These are phyloP conservation scores for Yarrowia sp. DNA, from an alignment of 805 yeast genomes.

Conservation along the genomic window DNA sequence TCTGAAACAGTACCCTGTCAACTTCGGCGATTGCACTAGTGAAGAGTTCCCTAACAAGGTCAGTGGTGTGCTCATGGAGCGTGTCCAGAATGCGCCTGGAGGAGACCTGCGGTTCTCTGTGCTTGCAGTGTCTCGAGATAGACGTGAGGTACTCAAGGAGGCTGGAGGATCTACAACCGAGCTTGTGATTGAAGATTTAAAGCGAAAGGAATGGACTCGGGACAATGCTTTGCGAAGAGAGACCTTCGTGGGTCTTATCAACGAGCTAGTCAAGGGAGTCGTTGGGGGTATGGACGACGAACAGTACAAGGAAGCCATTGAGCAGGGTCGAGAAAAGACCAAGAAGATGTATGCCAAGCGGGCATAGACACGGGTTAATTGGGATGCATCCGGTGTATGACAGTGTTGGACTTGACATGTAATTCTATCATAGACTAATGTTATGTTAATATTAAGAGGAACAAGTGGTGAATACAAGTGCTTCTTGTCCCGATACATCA, in stretches of 20 bases:
- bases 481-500: too few relatives aligned
- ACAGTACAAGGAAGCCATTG: conserved; percentile 28
- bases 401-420: not conserved
- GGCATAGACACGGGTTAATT: not conserved
- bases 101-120: conserved; percentile 56
- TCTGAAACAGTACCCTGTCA: conserved; percentile 52
- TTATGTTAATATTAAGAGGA: not conserved
- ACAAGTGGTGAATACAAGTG: too few relatives aligned
- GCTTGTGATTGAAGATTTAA: conserved; percentile 43
- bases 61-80: conserved; percentile 45
- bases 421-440: not conserved
- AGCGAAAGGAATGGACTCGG: conserved; percentile 50
- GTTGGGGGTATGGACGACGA: conserved; percentile 33
- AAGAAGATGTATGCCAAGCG: conserved; percentile 19
- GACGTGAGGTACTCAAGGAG: conserved; percentile 41
- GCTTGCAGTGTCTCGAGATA: conserved; percentile 52
- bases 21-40: conserved; percentile 46
- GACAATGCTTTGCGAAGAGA: conserved; percentile 55
- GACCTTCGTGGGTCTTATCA: conserved; percentile 51
- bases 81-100: conserved; percentile 47
- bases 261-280: conserved; percentile 46
- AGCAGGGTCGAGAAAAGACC: conserved; percentile 16
- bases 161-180: conserved; percentile 42
- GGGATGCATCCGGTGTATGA: not conserved
- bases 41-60: conserved; percentile 45